Conservation (phyloP, 2,329 filamentous ascomycete species). For the Claviceps digitariae region DNA sequence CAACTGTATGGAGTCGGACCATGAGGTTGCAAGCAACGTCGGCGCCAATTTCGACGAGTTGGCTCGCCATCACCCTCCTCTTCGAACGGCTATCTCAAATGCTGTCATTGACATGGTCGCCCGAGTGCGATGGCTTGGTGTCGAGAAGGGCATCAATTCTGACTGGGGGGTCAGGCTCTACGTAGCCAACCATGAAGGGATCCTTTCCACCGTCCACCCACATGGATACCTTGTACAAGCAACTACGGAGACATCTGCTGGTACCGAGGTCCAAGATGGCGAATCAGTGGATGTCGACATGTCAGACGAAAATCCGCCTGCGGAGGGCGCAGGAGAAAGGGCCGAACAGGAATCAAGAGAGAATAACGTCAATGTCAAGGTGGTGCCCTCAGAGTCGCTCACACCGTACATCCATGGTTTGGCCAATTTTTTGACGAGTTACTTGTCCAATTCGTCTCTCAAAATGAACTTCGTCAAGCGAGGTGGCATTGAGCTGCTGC, state of each 20-base stretch:
- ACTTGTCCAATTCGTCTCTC: slow-evolving; percentile 60
- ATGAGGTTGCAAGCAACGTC: slow-evolving; percentile 54
- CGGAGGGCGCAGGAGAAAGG: slow-evolving; percentile 8
- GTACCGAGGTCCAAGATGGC: slow-evolving; percentile 23
- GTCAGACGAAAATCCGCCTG: slow-evolving; percentile 34
- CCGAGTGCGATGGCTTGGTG: slow-evolving; percentile 62
- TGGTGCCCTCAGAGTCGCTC: slow-evolving; percentile 26
- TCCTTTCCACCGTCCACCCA: slow-evolving; percentile 38
- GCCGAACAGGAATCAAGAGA: neutral
- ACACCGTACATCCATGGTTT: slow-evolving; percentile 62
- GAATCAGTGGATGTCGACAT: slow-evolving; percentile 49
- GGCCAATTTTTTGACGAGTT: slow-evolving; percentile 60
- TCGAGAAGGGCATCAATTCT: slow-evolving; percentile 50
- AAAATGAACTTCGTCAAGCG: slow-evolving; percentile 62
- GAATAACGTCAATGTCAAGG: slow-evolving; percentile 3
- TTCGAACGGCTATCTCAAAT: slow-evolving; percentile 69
- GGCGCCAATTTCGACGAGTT: slow-evolving; percentile 88
- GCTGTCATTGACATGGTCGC: slow-evolving; percentile 84
- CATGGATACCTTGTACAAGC: slow-evolving; percentile 24
- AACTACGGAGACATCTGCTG: slow-evolving; percentile 17
- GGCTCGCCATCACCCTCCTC: slow-evolving; percentile 75
- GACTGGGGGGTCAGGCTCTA: slow-evolving; percentile 73
- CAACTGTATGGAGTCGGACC: slow-evolving; percentile 65
- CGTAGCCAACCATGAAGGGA: slow-evolving; percentile 43
- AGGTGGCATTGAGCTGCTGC: slow-evolving; percentile 68